Evolutionary conservation across 352 stramenopile genomes (phyloP).

Genomic region (Pythium phragmitis): DNA sequence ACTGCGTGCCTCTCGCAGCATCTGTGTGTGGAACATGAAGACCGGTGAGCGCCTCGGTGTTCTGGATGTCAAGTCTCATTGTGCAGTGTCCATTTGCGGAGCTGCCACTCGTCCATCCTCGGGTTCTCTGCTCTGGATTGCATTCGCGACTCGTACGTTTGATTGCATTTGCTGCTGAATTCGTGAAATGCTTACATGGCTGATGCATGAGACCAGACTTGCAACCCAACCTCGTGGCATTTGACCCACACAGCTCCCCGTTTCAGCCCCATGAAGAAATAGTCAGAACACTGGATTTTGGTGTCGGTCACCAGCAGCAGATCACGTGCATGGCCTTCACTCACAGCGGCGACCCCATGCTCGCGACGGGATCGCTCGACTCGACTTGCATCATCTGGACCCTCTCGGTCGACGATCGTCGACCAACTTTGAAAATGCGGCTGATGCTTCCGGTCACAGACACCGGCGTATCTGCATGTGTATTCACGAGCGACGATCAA

Average conservation of each 20-base stretch:
- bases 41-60: slow-evolving; percentile 29
- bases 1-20: slow-evolving; percentile 17
- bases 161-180: neutral
- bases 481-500: slow-evolving; percentile 41
- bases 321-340: slow-evolving; percentile 51
- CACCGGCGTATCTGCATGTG: slow-evolving; percentile 29
- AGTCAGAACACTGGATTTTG: neutral
- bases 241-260: neutral
- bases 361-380: slow-evolving; percentile 58
- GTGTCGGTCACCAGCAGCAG: slow-evolving; percentile 45
- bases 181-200: neutral
- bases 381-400: slow-evolving; percentile 64
- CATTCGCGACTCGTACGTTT: slow-evolving; percentile 43
- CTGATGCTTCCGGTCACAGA: slow-evolving; percentile 45
- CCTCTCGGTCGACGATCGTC: slow-evolving; percentile 1
- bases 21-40: slow-evolving; percentile 48
- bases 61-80: slow-evolving; percentile 30
- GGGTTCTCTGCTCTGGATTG: slow-evolving; percentile 21
- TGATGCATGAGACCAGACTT: slow-evolving; percentile 22
- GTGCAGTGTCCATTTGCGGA: slow-evolving; percentile 36
- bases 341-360: slow-evolving; percentile 21
- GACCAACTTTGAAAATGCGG: slow-evolving; percentile 28
- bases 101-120: slow-evolving; percentile 4
- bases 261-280: neutral
- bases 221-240: slow-evolving; percentile 11